Percentiles rank a stretch among this genome's conserved stretches.
phyloP scores from a whole-genome alignment of 306 rosid genomes.

The Castanea mollissima region DNA sequence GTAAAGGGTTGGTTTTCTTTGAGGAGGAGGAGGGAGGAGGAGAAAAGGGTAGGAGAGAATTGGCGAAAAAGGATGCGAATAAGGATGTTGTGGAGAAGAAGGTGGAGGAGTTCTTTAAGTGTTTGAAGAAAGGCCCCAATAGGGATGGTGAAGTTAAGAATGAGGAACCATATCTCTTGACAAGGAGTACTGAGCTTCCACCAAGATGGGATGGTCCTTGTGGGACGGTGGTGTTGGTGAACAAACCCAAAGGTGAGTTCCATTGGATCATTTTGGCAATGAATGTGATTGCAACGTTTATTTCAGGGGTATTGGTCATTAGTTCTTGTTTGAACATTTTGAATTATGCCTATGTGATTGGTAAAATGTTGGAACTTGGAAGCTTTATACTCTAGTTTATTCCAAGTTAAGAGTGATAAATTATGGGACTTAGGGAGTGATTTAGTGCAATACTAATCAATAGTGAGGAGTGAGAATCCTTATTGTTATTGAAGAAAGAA shows the following conservation, averaged over 20 bases:
- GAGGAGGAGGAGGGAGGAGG: slow-evolving; percentile 35
- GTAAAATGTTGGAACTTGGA: background rate
- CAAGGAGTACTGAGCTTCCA: slow-evolving; percentile 76
- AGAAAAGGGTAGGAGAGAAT: slow-evolving; percentile 13
- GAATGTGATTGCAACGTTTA: background rate
- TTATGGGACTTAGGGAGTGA: background rate
- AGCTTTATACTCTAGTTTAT: background rate
- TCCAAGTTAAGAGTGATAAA: background rate
- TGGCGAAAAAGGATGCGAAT: slow-evolving; percentile 25
- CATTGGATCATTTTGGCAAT: background rate
- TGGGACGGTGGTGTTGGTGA: slow-evolving; percentile 82
- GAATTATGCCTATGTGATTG: background rate
- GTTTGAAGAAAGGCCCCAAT: slow-evolving; percentile 65
- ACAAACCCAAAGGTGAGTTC: slow-evolving; percentile 85
- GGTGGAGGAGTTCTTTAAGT: slow-evolving; percentile 84
- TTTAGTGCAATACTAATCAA: background rate
- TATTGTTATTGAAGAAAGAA: background rate
- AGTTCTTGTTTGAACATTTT: background rate
- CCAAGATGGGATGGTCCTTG: slow-evolving; percentile 69
- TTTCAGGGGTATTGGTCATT: background rate
- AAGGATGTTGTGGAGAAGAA: slow-evolving; percentile 57
- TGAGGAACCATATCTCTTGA: slow-evolving; percentile 62
- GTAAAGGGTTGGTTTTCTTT: slow-evolving; percentile 60
- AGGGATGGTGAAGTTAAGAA: slow-evolving; percentile 37
- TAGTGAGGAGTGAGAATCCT: background rate